phyloP scores from a whole-genome alignment of 2,329 filamentous ascomycete genomes.

The Arthrinium puccinioides region DNA sequence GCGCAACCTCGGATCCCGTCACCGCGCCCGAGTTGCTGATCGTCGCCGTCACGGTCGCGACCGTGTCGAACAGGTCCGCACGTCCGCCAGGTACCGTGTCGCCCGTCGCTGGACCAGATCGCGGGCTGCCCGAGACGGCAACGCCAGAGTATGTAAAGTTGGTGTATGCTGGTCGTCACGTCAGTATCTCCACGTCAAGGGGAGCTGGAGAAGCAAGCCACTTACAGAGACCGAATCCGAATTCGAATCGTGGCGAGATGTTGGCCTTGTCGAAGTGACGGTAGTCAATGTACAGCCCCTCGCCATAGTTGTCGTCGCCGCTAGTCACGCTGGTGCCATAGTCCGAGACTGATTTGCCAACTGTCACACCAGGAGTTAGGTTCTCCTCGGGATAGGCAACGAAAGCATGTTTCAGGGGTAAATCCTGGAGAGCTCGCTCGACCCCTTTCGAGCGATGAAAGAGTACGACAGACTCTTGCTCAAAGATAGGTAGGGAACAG shows the following conservation, averaged over 20 bases:
- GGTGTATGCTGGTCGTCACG: constrained; percentile 32
- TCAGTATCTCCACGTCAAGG: background rate
- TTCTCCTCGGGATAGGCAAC: no score
- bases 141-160: constrained; percentile 7
- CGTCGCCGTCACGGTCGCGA: constrained; percentile 39
- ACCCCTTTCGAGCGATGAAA: no score
- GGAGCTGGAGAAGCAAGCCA: background rate
- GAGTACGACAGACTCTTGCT: no score
- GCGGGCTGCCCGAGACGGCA: constrained; percentile 19
- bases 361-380: no score
- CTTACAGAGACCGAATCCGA: constrained; percentile 45
- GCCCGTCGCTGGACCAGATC: constrained; percentile 34
- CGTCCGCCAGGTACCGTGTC: constrained; percentile 43
- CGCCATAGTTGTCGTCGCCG: constrained; percentile 18
- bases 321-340: constrained; percentile 35
- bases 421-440: no score
- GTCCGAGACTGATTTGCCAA: constrained; percentile 40
- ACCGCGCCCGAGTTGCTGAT: constrained; percentile 45
- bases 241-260: constrained; percentile 44
- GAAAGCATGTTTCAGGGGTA: no score
- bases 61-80: constrained; percentile 46
- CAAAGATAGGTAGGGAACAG: no score
- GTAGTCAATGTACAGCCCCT: constrained; percentile 50
- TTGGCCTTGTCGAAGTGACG: constrained; percentile 42
- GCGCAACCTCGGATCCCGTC: constrained; percentile 46